Conservation (phyloP, 768 basidiomycete species). For the Rhizopogon sp. region DNA sequence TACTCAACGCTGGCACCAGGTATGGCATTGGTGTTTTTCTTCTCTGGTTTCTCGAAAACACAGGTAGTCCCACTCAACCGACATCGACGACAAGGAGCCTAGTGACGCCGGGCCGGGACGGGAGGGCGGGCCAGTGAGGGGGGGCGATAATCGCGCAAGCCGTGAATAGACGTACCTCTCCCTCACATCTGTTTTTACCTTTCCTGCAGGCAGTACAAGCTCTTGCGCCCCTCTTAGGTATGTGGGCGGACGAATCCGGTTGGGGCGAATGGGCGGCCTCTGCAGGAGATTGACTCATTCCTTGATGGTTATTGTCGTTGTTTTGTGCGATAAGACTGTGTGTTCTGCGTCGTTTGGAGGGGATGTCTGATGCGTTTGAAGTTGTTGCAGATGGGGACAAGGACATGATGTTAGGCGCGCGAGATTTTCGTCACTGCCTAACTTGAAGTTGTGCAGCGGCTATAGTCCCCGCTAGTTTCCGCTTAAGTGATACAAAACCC, state of each 20-base stretch:
- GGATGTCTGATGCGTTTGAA: conserved; percentile 50
- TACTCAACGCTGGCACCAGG: conserved; percentile 72
- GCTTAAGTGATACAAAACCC: not conserved
- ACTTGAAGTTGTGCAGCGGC: conserved; percentile 6
- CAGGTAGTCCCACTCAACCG: conserved; percentile 76
- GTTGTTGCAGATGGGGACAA: conserved; percentile 56
- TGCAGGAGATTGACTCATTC: conserved; percentile 31
- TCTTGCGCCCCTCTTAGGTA: conserved; percentile 85
- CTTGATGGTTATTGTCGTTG: conserved; percentile 9
- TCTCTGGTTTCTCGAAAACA: conserved; percentile 89
- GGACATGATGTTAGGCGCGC: conserved; percentile 43
- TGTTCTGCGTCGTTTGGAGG: conserved; percentile 56
- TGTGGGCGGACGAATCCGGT: conserved; percentile 46
- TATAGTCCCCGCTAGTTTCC: conserved; percentile 2
- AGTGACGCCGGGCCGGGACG: conserved; percentile 66
- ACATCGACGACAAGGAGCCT: conserved; percentile 91
- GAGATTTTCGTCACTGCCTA: conserved; percentile 7
- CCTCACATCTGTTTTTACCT: conserved; percentile 91
- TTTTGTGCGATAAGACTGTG: conserved; percentile 20
- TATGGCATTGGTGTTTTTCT: conserved; percentile 62
- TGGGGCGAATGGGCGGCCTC: conserved; percentile 24
- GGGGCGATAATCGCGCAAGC: conserved; percentile 35
- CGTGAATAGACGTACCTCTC: conserved; percentile 57
- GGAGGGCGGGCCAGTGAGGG: conserved; percentile 63
- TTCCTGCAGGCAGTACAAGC: conserved; percentile 88